A percentile compares a stretch with the other conserved stretches of the same genome.
Conservation (phyloP, 306 rosid species). For the Malus orientalis region DNA sequence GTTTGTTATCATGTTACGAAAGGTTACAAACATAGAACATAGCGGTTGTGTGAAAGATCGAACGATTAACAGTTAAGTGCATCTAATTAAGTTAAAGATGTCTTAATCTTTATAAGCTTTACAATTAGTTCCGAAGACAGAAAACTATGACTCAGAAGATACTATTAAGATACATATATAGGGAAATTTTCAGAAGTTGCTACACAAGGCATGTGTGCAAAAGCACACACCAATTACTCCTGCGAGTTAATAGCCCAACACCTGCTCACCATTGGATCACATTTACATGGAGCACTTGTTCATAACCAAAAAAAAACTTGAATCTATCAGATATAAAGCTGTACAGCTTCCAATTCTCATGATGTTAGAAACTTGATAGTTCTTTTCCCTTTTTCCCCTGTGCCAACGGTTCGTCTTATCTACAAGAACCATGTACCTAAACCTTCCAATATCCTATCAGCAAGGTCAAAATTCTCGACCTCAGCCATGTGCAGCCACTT, state of each 20-base stretch:
- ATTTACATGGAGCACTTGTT: background rate
- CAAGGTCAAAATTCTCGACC: slow-evolving; percentile 12
- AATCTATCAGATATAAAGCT: slow-evolving; percentile 28
- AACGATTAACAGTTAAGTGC: background rate
- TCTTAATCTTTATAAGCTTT: slow-evolving; percentile 10
- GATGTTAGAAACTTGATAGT: slow-evolving; percentile 16
- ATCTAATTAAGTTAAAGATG: background rate
- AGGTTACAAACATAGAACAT: background rate
- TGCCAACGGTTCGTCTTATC: slow-evolving; percentile 29
- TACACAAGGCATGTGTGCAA: background rate
- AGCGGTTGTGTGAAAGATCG: background rate
- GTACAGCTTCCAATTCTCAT: slow-evolving; percentile 37
- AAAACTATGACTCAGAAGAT: slow-evolving; percentile 1
- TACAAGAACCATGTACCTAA: slow-evolving; percentile 32
- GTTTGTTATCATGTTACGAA: background rate
- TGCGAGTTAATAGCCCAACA: background rate
- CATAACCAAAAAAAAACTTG: background rate
- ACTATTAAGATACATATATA: background rate
- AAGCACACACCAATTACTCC: background rate
- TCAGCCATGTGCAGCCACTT: slow-evolving; percentile 13
- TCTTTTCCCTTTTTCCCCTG: slow-evolving; percentile 4
- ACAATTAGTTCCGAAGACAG: slow-evolving; percentile 14
- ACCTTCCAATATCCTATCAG: slow-evolving; percentile 26
- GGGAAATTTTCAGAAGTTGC: background rate
- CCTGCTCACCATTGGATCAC: slow-evolving; percentile 5